Evolutionary conservation across 164 flowering plant species (phyloP), one percentile per base, ranked within the genome.

Genomic region (Paratinospora sagittata): DNA sequence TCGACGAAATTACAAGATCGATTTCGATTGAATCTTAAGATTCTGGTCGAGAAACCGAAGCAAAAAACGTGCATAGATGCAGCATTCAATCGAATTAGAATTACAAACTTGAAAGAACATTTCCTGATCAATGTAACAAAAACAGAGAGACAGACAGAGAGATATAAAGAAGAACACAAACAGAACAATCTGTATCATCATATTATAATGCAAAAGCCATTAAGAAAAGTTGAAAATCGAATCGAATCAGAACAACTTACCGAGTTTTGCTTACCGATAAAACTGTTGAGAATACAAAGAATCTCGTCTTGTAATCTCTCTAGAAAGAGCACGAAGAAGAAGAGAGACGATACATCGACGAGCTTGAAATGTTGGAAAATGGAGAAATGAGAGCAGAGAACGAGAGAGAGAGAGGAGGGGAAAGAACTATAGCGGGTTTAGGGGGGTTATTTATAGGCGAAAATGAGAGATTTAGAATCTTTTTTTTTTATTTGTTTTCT

Each of bases 391-490:
- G 34, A 70, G n/a, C n/a, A n/a, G n/a, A n/a, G n/a, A n/a, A n/a
- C n/a, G 69, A 66, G 60, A 17, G n/a, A 33, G 16, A 43, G 14
- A 68, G 63, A 3, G 36, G 10, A 43, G 27, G 72, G 12, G 70
- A 47, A 24, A 70, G 61, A 47, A 68, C 19, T 17, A 70, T 19
- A 67, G 67, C 37, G 62, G 64, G 55, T 45, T 43, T 33, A 26
- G 69, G 71, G n/a, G 70, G 63, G 52, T 30, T 73, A 79, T 79
- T 76, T 79, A 76, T 76, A 79, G 77, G 58, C 19, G 21, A 65
- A 12, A 63, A 36, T 33, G 66, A 63, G 66, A 63, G 66, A 63
- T 30, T 63, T 63, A 36, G 66, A 63, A 30, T 63, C 37, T 63
- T 63, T 36, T n/a, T n/a, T n/a, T n/a, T n/a, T n/a, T n/a, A n/a